These are phyloP conservation scores for Asterochloris sp. DNA, from an alignment of 139 green algal genomes.

Conservation along the genomic window DNA sequence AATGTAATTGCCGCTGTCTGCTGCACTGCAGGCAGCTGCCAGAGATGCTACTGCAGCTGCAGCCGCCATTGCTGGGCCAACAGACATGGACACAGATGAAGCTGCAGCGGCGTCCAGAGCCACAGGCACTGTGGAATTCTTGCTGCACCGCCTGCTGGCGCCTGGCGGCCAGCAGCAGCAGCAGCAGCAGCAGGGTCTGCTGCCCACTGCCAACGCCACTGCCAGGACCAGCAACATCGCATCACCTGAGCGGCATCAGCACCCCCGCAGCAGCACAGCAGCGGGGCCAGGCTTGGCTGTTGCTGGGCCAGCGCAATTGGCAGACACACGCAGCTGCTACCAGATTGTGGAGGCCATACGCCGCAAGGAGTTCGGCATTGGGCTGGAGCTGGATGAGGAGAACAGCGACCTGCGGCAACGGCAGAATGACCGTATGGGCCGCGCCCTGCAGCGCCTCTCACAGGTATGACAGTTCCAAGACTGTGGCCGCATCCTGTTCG, in stretches of 20 bases:
- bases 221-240: too few relatives aligned
- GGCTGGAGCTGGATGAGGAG: constrained; percentile 4
- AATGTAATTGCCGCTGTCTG: too few relatives aligned
- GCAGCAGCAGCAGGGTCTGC: too few relatives aligned
- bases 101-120: background rate
- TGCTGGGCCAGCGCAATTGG: background rate
- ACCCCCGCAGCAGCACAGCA: background rate
- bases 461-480: background rate
- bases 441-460: constrained; percentile 17
- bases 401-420: constrained; percentile 5
- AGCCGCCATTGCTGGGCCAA: background rate
- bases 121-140: background rate
- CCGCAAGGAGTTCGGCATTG: constrained; percentile 5
- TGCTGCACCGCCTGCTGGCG: background rate
- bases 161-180: background rate
- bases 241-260: background rate
- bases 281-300: background rate
- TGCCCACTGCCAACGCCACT: too few relatives aligned
- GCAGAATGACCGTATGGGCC: constrained; percentile 13
- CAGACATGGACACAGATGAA: background rate
- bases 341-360: background rate
- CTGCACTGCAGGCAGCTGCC: too few relatives aligned
- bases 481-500: too few relatives aligned
- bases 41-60: too few relatives aligned
- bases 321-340: background rate